A percentile compares a stretch with the other conserved stretches of the same genome.
Conservation (phyloP, 805 yeast genomes). For the Kluyveromyces lactis region DNA sequence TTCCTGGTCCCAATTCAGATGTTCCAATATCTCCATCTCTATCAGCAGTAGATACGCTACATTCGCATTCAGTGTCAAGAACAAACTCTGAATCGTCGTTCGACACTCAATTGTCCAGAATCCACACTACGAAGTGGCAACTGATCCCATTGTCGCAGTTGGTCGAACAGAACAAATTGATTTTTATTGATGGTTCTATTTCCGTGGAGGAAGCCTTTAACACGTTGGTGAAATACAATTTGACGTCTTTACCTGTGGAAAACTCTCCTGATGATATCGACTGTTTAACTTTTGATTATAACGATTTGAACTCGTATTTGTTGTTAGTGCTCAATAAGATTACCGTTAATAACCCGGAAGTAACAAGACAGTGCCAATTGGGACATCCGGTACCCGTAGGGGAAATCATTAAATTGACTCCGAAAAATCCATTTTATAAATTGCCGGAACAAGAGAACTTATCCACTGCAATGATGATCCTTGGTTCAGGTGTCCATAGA, state of each 20-base stretch:
- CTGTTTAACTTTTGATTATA: conserved; percentile 83
- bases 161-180: conserved; percentile 69
- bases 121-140: conserved; percentile 48
- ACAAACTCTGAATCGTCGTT: conserved; percentile 21
- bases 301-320: conserved; percentile 82
- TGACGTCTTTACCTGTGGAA: conserved; percentile 82
- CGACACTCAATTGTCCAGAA: conserved; percentile 9
- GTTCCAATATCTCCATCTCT: not conserved
- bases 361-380: conserved; percentile 53
- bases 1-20: not conserved
- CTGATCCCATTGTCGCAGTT: conserved; percentile 63
- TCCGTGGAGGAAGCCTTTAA: conserved; percentile 89
- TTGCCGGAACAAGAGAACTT: conserved; percentile 62
- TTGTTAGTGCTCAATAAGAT: conserved; percentile 74
- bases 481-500: conserved; percentile 95
- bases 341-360: conserved; percentile 28
- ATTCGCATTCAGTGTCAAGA: conserved; percentile 34
- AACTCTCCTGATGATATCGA: conserved; percentile 46
- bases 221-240: conserved; percentile 56
- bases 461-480: conserved; percentile 67
- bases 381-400: conserved; percentile 91
- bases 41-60: not conserved
- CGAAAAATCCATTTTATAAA: conserved; percentile 82
- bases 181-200: conserved; percentile 53
- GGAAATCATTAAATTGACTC: conserved; percentile 75